phyloP scores from a whole-genome alignment of 2,329 filamentous ascomycete species.

The Chrysosphaeria jannelii region DNA sequence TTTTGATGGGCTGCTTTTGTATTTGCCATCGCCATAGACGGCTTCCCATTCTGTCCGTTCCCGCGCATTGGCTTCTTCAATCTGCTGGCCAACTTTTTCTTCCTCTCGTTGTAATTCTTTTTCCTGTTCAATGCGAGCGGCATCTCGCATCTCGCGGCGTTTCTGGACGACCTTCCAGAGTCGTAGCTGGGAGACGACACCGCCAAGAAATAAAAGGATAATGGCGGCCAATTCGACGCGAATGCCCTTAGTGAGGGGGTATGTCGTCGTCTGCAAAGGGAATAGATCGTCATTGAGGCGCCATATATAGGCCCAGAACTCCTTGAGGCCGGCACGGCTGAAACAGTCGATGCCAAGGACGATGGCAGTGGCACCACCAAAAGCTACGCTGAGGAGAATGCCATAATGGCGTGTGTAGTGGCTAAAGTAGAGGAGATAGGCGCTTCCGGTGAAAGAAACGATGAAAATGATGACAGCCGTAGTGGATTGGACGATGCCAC shows the following conservation, averaged over 20 bases:
- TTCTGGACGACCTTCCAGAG: conserved; percentile 58
- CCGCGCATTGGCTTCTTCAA: conserved; percentile 28
- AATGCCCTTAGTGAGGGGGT: conserved; percentile 65
- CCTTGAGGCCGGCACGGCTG: conserved; percentile 65
- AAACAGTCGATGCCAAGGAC: conserved; percentile 79
- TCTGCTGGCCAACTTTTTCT: conserved; percentile 33
- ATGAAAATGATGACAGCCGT: conserved; percentile 47
- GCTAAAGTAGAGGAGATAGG: conserved; percentile 49
- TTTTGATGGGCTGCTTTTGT: too few species aligned
- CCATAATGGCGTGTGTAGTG: conserved; percentile 50
- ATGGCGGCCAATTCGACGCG: conserved; percentile 57
- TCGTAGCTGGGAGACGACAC: conserved; percentile 58
- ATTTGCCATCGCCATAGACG: conserved; percentile 31
- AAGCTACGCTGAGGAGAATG: conserved; percentile 46
- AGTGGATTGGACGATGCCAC: conserved; percentile 32
- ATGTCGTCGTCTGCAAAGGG: conserved; percentile 43
- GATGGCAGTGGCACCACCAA: conserved; percentile 49
- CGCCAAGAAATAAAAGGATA: conserved; percentile 41
- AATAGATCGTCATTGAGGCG: conserved; percentile 51
- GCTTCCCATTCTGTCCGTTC: conserved; percentile 49
- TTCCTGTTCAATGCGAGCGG: conserved; percentile 17
- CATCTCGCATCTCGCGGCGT: conserved; percentile 21
- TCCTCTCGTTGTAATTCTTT: conserved; percentile 31
- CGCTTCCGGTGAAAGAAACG: conserved; percentile 32
- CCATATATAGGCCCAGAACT: conserved; percentile 93